Conservation (phyloP, 2,329 filamentous ascomycete species). For the Pyrenochaeta sp. region DNA sequence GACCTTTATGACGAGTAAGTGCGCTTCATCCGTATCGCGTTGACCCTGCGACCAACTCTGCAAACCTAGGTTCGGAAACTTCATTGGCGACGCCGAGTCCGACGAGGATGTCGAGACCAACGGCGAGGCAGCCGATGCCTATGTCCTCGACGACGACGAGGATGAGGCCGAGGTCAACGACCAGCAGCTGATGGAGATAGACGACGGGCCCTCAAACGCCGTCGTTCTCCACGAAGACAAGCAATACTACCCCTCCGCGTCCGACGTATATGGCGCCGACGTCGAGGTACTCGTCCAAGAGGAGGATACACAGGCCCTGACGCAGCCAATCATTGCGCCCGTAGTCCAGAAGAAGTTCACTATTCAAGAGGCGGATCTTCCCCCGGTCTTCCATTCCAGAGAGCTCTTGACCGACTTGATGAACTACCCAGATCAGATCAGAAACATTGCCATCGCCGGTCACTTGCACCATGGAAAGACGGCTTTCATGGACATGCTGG, state of each 20-base stretch:
- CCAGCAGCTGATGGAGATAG: conserved; percentile 92
- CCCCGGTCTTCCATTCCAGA: conserved; percentile 84
- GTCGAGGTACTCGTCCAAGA: conserved; percentile 97
- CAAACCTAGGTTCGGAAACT: conserved; percentile 94
- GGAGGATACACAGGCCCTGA: conserved; percentile 92
- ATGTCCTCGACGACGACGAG: conserved; percentile 72
- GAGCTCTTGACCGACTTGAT: conserved; percentile 95
- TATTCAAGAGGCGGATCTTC: conserved; percentile 89
- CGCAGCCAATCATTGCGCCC: conserved; percentile 91
- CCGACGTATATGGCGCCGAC: conserved; percentile 91
- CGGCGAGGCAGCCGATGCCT: conserved; percentile 79
- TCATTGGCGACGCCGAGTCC: conserved; percentile 92
- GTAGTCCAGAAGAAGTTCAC: conserved; percentile 96
- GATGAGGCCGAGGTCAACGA: conserved; percentile 60
- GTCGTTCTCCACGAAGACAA: conserved; percentile 99
- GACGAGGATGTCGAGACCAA: conserved; percentile 85
- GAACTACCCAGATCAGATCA: conserved; percentile 92
- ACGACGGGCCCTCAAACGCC: conserved; percentile 91
- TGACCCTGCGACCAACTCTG: conserved; percentile 21
- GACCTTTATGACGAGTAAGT: conserved; percentile 93
- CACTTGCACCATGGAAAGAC: conserved; percentile 98
- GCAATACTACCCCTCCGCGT: conserved; percentile 98
- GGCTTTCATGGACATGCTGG: conserved; percentile 97
- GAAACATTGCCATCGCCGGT: conserved; percentile 90
- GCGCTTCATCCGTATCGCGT: neutral